Evolutionary conservation across 371 early-diverging fungal species (phyloP), one percentile per base, ranked within the genome.

Genomic region (Lichtheimia corymbifera): DNA sequence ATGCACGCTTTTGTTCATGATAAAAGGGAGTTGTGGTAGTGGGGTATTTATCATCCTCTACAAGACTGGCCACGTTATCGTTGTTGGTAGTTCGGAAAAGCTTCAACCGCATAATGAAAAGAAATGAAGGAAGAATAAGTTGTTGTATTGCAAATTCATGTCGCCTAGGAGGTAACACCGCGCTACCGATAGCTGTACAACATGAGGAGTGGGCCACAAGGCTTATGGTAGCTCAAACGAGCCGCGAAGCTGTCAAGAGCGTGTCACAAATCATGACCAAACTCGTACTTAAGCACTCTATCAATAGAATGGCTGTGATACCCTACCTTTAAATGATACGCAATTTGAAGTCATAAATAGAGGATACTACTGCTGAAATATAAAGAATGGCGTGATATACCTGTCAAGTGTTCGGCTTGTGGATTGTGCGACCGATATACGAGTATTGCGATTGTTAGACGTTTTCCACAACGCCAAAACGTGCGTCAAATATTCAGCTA

Each of bases 1-100:
- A 22, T 25, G 58, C 58, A 25, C 57, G 57, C 2, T 52, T 12
- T 52, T 24, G 52, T 9, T 52, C 28, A 40, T 54, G 54, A 14
- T 51, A 24, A 24, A 9, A 45, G 5, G 50, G 24, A 1, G 50
- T 12, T 7, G 50, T 18, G 4, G 50, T 12, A 13, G 22, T 22
- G 18, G 22, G 13, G 6, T 18, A 24, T 50, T 50, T 18, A 24
- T 22, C 18, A 50, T 22, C 18, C 24, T 50, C 24, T 11, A 50
- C 13, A 50, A 18, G 50, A 11, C 11, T 50, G 13, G 20, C 13
- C 13, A 22, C 20, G 11, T 50, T n/a, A 18, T 18, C 20, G 1
- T 47, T 47, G n/a, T n/a, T 47, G 47, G 47, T 18, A 18, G 15
- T 18, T 47, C 20, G 47, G 20, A 47, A 47, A 47, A 47, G 20